Base-by-base conservation (phyloP, 2,329 filamentous ascomycete species). In the Cercospora sojina region DNA sequence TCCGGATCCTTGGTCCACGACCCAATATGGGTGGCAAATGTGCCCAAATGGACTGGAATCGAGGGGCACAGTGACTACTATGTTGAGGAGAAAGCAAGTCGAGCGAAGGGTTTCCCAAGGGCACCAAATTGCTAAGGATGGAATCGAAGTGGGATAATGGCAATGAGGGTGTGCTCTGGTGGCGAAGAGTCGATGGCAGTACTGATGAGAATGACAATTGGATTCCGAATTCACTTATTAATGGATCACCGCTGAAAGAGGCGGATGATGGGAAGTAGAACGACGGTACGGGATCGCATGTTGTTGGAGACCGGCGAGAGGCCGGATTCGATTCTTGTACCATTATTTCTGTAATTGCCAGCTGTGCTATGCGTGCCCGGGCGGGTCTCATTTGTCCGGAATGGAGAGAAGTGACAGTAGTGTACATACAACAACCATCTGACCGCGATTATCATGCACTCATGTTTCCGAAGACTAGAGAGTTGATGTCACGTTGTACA, bases 11-110 rank as follows among this genome's bases (percentile, higher is more conserved):
- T 64, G 7, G 47, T 64, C 20, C 55, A 59, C 43, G 55, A 56
- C 9, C 62, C 62, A 13, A 29, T 64, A 3, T 59, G 55, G 43
- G 56, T 64, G 12, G 62, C 55, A 51, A 59, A 59, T 59, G 62
- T 64, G 2, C 62, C 62, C 16, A 32, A 31, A 5, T 64, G 55
- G 62, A 27, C 31, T 25, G 62, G 55, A 16, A 16, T 23, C 23
- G 23, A 64, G 13, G 38, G 59, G 31, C 25, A 10, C 12, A 59
- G 55, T n/a, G 59, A 59, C 23, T 64, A 59, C 18, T 49, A 25
- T 29, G 27, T 64, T 51, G 9, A 20, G n/a, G 51, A 56, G 51
- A 56, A 25, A 55, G 25, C n/a, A 25, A 32, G 6, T 35, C 23
- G 5, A 18, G 5, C 47, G 47, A 55, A 12, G 59, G 59, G 7